Conservation (phyloP, 2,329 filamentous ascomycete genomes). For the Didymella exigua region DNA sequence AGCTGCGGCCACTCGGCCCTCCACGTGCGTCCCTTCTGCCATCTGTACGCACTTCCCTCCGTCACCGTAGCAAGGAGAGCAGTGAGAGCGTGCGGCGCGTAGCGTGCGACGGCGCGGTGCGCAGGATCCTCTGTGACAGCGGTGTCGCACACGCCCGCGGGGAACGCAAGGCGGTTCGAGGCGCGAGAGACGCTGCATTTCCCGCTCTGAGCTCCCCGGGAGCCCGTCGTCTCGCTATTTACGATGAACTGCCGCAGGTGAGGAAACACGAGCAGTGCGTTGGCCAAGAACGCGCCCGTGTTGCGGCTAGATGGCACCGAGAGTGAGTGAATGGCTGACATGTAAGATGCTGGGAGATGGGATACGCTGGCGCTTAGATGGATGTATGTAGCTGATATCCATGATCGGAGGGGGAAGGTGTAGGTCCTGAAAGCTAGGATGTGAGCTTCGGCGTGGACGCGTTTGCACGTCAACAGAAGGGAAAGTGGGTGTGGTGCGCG, state of each 20-base stretch:
- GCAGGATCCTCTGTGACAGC: background rate
- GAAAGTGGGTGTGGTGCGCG: slow-evolving; percentile 9
- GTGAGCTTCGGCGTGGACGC: slow-evolving; percentile 11
- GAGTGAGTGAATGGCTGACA: slow-evolving; percentile 1
- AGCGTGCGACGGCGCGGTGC: background rate
- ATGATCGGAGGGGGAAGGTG: slow-evolving; percentile 1
- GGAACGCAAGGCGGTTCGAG: background rate
- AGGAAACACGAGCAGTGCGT: slow-evolving; percentile 11
- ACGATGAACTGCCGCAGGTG: background rate
- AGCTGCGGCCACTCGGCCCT: background rate
- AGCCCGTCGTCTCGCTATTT: too few relatives aligned
- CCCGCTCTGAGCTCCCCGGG: too few relatives aligned
- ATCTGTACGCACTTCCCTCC: background rate
- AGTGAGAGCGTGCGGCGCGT: background rate
- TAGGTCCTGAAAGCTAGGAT: slow-evolving; percentile 11
- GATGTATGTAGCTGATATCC: background rate
- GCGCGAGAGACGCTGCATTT: background rate
- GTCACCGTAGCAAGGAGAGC: background rate
- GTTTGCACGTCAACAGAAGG: slow-evolving; percentile 17
- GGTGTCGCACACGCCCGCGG: background rate
- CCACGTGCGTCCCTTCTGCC: background rate
- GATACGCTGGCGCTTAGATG: background rate
- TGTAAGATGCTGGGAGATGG: background rate
- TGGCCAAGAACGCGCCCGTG: background rate
- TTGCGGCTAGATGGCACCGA: background rate